A percentile compares a stretch with the other conserved stretches of the same genome.
These are phyloP conservation scores for Blastocladiella emersonii DNA, from an alignment of 371 early-diverging fungal genomes.

Conservation along the genomic window DNA sequence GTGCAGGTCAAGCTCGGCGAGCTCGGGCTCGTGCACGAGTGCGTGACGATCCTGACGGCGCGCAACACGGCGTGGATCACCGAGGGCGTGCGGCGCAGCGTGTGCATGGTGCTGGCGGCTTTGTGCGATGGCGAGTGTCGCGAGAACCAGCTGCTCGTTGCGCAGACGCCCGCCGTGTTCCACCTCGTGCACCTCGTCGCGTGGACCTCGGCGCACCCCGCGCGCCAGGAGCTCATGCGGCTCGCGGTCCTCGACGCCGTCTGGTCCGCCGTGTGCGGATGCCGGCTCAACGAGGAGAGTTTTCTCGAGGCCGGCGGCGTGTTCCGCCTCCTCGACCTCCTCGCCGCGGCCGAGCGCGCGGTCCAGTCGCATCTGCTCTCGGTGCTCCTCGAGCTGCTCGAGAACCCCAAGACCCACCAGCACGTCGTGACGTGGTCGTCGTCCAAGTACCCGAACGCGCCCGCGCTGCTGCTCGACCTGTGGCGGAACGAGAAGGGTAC, in stretches of 20 bases:
- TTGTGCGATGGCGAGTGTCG: background rate
- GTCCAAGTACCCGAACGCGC: background rate
- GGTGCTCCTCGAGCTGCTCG: background rate
- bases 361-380: background rate
- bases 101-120: background rate
- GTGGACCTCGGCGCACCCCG: background rate
- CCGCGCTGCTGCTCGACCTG: background rate
- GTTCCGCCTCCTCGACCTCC: background rate
- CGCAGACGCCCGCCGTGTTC: background rate
- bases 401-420: background rate
- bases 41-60: background rate
- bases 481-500: background rate
- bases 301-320: background rate
- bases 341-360: background rate
- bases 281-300: background rate
- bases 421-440: background rate
- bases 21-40: background rate
- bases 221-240: background rate
- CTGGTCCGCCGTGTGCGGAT: background rate
- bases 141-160: background rate
- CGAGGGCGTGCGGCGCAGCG: background rate
- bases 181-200: background rate
- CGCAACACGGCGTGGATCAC: background rate
- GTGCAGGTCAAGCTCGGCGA: background rate
- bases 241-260: background rate